These are phyloP conservation scores for Phoma herbarum DNA, from an alignment of 2,329 filamentous ascomycete genomes.

Conservation along the genomic window DNA sequence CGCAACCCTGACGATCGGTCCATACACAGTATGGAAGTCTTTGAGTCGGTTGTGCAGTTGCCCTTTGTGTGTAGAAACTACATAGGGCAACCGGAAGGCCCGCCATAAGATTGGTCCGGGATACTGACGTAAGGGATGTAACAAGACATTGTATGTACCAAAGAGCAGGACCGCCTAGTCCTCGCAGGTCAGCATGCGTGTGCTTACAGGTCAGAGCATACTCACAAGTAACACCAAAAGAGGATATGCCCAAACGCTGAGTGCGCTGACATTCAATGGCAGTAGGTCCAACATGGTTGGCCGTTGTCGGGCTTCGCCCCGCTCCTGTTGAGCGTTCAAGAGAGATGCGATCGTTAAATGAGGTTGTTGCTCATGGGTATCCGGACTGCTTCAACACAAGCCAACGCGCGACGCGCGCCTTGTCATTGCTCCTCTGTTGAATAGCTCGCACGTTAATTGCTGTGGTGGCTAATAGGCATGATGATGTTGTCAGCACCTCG, in stretches of 20 bases:
- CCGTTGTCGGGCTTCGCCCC: neutral
- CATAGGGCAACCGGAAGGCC: conserved; percentile 38
- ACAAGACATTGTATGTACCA: conserved; percentile 36
- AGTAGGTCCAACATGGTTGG: neutral
- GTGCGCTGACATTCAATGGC: neutral
- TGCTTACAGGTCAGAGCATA: neutral
- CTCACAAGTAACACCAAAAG: conserved; percentile 1
- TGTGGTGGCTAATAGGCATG: neutral
- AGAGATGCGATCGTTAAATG: neutral
- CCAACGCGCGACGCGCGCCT: neutral
- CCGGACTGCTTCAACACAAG: neutral
- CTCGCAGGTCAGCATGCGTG: neutral
- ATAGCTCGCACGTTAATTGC: neutral
- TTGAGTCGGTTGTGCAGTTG: conserved; percentile 36
- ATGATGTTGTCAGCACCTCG: conserved; percentile 4
- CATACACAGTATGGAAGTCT: conserved; percentile 39
- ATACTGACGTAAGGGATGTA: conserved; percentile 40
- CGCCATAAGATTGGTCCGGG: conserved; percentile 43
- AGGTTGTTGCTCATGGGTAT: neutral
- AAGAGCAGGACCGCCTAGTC: conserved; percentile 26
- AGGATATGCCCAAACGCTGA: conserved; percentile 1
- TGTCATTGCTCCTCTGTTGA: neutral
- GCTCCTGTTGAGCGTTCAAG: neutral
- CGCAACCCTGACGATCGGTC: conserved; percentile 40
- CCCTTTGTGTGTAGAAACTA: conserved; percentile 39